Evolutionary conservation across 2,329 filamentous ascomycete genomes (phyloP), one percentile per base, ranked within the genome.

Genomic region (Colletotrichum truncatum): DNA sequence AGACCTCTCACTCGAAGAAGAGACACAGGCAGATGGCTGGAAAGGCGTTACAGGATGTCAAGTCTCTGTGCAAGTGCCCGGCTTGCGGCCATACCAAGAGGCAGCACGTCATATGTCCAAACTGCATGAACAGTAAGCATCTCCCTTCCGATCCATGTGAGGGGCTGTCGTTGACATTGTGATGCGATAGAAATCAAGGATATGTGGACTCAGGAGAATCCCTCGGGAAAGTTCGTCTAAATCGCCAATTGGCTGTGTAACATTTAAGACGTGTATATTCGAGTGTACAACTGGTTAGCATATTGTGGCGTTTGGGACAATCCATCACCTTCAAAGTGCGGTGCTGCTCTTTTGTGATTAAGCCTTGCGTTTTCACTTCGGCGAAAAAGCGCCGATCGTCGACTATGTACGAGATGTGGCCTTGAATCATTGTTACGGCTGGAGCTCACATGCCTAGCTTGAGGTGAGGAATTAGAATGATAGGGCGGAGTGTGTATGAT

Each of bases 1-100:
- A 98, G 87, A 97, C 94, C 32, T 98, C 95, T 41, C 93, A 99
- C 79, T 93, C 93, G 84, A 97, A 96, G 84, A 97, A 94, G 85
- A 88, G 96, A 72, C 91, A 94, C 75, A 89, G 97, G 73, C 94
- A 97, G 76, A 92, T 98, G 90, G 95, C 94, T 23, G 96, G 96
- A 74, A 99, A 99, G 82, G 95, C 90, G 45, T 80, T 99, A 72
- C 93, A 97, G 81, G 96, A 99, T 76, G 89, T 97, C 63, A 96
- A 91, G 68, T 87, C 88, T 57, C 81, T 99, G 71, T 97, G 94
- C 82, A 93, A 89, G 74, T 99, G 96, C 76, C 92, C 95, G 1
- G 93, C 90, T 12, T 99, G 96, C 73, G 97, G 96, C 51, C 87
- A 91, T 75, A 82, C 89, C 25, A 99, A 99, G 84, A 90, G 93